These are phyloP conservation scores for Mycena olivaceomarginata DNA, from an alignment of 768 basidiomycete genomes.

Conservation along the genomic window DNA sequence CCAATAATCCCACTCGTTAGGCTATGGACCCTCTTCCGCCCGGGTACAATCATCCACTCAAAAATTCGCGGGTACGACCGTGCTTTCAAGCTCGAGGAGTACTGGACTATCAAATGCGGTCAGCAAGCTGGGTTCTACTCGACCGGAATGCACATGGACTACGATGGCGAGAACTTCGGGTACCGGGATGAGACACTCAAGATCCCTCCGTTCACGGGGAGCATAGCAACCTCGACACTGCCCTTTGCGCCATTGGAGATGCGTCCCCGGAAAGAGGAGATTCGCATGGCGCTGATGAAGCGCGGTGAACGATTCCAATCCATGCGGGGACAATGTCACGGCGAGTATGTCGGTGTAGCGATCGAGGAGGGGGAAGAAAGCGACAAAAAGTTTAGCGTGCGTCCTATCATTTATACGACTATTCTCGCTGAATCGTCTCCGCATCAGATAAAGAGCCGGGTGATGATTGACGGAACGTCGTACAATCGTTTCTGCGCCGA, in stretches of 20 bases:
- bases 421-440: neutral
- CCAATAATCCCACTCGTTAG: neutral
- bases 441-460: slow-evolving; percentile 33
- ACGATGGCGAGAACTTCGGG: slow-evolving; percentile 40
- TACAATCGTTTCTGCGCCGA: slow-evolving; percentile 33
- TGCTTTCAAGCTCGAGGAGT: slow-evolving; percentile 24
- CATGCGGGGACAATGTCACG: slow-evolving; percentile 36
- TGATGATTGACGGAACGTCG: slow-evolving; percentile 32
- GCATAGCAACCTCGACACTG: slow-evolving; percentile 17
- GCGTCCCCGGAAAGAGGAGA: slow-evolving; percentile 77
- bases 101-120: slow-evolving; percentile 12
- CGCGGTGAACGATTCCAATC: slow-evolving; percentile 36
- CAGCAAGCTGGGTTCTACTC: slow-evolving; percentile 24
- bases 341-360: slow-evolving; percentile 40
- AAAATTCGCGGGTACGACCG: slow-evolving; percentile 39
- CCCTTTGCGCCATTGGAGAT: slow-evolving; percentile 67
- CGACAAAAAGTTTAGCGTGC: slow-evolving; percentile 34
- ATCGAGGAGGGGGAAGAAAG: slow-evolving; percentile 19
- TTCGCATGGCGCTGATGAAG: slow-evolving; percentile 67
- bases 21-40: slow-evolving; percentile 38
- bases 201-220: slow-evolving; percentile 34
- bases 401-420: neutral
- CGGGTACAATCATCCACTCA: slow-evolving; percentile 33
- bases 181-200: slow-evolving; percentile 7
- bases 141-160: slow-evolving; percentile 22